These are phyloP conservation scores for Russula compacta DNA, from an alignment of 768 basidiomycete species.

Conservation along the genomic window DNA sequence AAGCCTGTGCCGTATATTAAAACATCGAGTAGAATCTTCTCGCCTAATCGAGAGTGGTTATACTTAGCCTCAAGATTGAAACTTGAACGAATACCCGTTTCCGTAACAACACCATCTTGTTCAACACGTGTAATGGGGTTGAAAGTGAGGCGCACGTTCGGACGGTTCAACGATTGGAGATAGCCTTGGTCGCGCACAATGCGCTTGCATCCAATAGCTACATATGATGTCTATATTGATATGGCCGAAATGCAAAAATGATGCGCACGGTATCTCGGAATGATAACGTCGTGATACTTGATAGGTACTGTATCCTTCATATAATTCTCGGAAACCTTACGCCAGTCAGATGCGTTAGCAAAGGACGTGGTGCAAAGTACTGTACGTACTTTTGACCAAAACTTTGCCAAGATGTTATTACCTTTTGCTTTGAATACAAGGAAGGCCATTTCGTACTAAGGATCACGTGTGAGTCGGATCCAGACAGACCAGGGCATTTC, in stretches of 20 bases:
- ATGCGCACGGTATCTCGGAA: slow-evolving; percentile 42
- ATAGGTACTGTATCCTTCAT: slow-evolving; percentile 37
- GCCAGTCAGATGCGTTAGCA: neutral
- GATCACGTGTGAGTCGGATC: neutral
- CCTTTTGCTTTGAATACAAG: slow-evolving; percentile 1
- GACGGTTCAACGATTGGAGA: slow-evolving; percentile 38
- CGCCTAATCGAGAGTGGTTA: slow-evolving; percentile 24
- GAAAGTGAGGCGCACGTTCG: slow-evolving; percentile 44
- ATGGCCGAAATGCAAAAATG: neutral
- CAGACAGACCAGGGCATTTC: neutral
- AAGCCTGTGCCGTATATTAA: slow-evolving; percentile 53
- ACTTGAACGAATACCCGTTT: slow-evolving; percentile 22
- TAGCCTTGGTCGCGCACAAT: slow-evolving; percentile 52
- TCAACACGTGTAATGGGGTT: slow-evolving; percentile 40
- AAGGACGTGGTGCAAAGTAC: neutral
- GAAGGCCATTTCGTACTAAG: neutral
- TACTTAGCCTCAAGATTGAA: neutral
- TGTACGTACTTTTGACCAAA: neutral
- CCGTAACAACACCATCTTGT: slow-evolving; percentile 40
- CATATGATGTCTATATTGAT: neutral
- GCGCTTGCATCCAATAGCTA: slow-evolving; percentile 53
- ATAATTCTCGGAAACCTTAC: slow-evolving; percentile 34
- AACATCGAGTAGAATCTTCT: slow-evolving; percentile 41
- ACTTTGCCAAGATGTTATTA: neutral
- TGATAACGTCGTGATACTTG: slow-evolving; percentile 25